phyloP scores from a whole-genome alignment of 495 filamentous ascomycete species.

The Penicillium flavigenum region DNA sequence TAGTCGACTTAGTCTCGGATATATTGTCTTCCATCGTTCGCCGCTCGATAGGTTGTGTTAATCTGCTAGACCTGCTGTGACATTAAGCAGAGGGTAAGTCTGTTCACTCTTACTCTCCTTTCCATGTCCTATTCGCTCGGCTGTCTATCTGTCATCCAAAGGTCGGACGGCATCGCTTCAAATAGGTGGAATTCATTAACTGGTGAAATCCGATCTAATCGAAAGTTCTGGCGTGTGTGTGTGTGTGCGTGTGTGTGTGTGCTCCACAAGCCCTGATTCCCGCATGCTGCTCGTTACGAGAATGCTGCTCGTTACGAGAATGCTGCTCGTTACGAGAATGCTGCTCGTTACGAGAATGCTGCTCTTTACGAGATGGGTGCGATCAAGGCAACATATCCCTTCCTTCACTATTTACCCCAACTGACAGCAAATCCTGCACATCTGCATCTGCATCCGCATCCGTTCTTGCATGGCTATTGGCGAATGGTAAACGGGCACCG shows the following conservation, averaged over 20 bases:
- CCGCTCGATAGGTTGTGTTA: not conserved
- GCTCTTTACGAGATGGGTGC: not conserved
- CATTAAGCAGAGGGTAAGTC: not conserved
- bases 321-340: too few relatives aligned
- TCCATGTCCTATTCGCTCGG: too few relatives aligned
- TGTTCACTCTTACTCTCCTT: not conserved
- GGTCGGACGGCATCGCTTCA: too few relatives aligned
- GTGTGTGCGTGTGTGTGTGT: not conserved
- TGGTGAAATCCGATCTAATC: not conserved
- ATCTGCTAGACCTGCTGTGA: not conserved
- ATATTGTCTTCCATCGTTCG: not conserved
- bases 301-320: too few relatives aligned
- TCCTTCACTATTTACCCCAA: not conserved
- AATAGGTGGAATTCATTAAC: not conserved
- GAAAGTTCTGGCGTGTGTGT: not conserved
- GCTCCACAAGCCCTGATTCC: not conserved
- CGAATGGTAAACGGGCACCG: not conserved
- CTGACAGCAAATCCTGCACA: not conserved
- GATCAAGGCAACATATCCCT: not conserved
- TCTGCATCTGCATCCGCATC: not conserved
- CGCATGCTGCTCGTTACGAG: not conserved
- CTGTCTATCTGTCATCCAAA: too few relatives aligned
- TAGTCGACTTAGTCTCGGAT: not conserved
- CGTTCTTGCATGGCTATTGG: not conserved
- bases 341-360: too few relatives aligned